These are phyloP conservation scores for Lindgomyces ingoldianus DNA, from an alignment of 495 filamentous ascomycete species.

Conservation along the genomic window DNA sequence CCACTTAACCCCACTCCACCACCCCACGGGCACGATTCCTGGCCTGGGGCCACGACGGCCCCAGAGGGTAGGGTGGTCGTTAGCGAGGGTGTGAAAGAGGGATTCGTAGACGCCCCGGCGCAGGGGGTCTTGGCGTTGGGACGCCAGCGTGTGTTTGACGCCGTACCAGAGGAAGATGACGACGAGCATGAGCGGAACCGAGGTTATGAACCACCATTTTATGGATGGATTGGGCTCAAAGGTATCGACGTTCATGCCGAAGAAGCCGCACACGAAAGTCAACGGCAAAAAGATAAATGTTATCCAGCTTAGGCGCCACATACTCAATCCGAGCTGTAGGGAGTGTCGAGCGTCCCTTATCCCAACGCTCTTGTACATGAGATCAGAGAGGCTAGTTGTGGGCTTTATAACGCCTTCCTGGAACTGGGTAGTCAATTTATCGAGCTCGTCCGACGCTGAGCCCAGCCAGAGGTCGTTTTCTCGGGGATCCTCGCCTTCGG, in stretches of 20 bases:
- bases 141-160: constrained; percentile 53
- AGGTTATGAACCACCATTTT: constrained; percentile 55
- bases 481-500: constrained; percentile 28
- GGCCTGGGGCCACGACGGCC: constrained; percentile 51
- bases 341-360: constrained; percentile 56
- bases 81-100: constrained; percentile 52
- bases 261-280: constrained; percentile 55
- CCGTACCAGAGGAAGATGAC: constrained; percentile 53
- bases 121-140: constrained; percentile 50
- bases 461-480: constrained; percentile 48
- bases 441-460: constrained; percentile 46
- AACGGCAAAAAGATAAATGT: constrained; percentile 57
- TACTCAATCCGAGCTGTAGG: constrained; percentile 53
- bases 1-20: constrained; percentile 49
- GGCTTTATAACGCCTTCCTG: constrained; percentile 56
- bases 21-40: constrained; percentile 44
- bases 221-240: constrained; percentile 50
- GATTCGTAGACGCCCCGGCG: constrained; percentile 56
- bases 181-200: constrained; percentile 50
- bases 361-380: constrained; percentile 59
- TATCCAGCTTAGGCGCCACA: constrained; percentile 47
- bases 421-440: constrained; percentile 48
- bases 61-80: constrained; percentile 52
- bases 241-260: constrained; percentile 57
- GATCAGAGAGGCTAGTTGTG: constrained; percentile 50